Conservation (phyloP, 2,329 filamentous ascomycete species). For the Fulvia fulva region DNA sequence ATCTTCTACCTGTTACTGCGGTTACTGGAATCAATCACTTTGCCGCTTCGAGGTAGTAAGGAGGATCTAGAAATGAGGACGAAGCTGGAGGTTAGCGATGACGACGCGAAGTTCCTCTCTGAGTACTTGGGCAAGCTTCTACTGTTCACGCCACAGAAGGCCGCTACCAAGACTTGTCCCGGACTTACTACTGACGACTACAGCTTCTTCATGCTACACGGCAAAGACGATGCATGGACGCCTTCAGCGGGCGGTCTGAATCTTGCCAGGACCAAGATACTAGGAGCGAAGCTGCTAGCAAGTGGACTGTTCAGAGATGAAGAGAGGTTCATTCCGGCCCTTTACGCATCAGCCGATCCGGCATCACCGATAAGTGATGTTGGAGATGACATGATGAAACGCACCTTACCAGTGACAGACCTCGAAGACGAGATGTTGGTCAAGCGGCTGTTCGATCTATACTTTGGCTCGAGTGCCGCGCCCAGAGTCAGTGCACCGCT, state of each 20-base stretch:
- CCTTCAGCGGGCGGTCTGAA: conserved; percentile 60
- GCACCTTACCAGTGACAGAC: conserved; percentile 62
- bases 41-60: conserved; percentile 72
- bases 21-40: conserved; percentile 64
- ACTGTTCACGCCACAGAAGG: conserved; percentile 52
- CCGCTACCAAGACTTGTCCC: conserved; percentile 44
- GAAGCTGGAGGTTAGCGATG: conserved; percentile 62
- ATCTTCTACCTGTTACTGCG: conserved; percentile 82
- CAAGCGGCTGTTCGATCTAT: conserved; percentile 65
- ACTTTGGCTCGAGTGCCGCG: conserved; percentile 57
- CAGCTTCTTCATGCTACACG: conserved; percentile 62
- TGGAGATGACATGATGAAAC: conserved; percentile 86
- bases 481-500: conserved; percentile 61
- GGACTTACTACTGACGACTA: conserved; percentile 65
- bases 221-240: conserved; percentile 67
- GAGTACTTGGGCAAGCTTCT: conserved; percentile 74
- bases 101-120: conserved; percentile 71
- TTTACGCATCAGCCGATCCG: conserved; percentile 77
- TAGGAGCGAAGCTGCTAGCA: conserved; percentile 67
- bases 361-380: conserved; percentile 77
- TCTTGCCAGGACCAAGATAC: conserved; percentile 65
- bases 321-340: conserved; percentile 76
- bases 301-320: conserved; percentile 81
- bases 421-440: conserved; percentile 67
- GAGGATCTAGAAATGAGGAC: conserved; percentile 69